Evolutionary conservation across 2,329 filamentous ascomycete genomes (phyloP), one percentile per base, ranked within the genome.

Genomic region (Stemphylium beticola): DNA sequence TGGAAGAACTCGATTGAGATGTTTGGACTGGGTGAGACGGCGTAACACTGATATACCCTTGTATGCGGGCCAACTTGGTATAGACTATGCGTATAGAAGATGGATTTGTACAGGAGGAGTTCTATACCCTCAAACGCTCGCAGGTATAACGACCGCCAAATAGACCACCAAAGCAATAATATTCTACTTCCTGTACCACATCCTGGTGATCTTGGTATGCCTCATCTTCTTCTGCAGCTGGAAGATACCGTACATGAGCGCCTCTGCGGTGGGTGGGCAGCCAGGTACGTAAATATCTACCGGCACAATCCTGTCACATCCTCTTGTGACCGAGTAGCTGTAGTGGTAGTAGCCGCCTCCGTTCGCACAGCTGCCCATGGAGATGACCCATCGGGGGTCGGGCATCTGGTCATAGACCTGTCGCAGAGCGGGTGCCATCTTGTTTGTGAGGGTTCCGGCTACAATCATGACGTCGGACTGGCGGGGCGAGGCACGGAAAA

Each of bases 361-460:
- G 76, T 93, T 93, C 57, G 90, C 90, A 75, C 90, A 93, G 69
- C 87, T 90, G 11, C 90, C 90, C 90, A 93, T 93, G 66, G 87
- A 90, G 69, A 89, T 84, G 18, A 93, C 91, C 91, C 91, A 96
- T 72, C 89, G 85, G 22, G 92, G 92, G 29, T 96, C 92, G 26
- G 92, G 91, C 92, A 96, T 96, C 82, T 96, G 92, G 77, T 96
- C 92, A 80, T 96, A 96, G 58, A 96, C 89, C 79, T 95, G 91
- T 76, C 92, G 84, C 72, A 96, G 81, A 31, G 92, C 92, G 2
- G 92, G 91, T 1, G 91, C 92, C 92, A 96, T 96, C 82, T 96
- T 96, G 83, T 96, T 96, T 66, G 91, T 96, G 58, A 96, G 84
- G 26, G 92, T 96, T 55, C 92, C 92, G 22, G 92, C 92, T 26